Base-by-base conservation (phyloP, 2,329 filamentous ascomycete genomes). In the Phyllosticta paracitricarpa region DNA sequence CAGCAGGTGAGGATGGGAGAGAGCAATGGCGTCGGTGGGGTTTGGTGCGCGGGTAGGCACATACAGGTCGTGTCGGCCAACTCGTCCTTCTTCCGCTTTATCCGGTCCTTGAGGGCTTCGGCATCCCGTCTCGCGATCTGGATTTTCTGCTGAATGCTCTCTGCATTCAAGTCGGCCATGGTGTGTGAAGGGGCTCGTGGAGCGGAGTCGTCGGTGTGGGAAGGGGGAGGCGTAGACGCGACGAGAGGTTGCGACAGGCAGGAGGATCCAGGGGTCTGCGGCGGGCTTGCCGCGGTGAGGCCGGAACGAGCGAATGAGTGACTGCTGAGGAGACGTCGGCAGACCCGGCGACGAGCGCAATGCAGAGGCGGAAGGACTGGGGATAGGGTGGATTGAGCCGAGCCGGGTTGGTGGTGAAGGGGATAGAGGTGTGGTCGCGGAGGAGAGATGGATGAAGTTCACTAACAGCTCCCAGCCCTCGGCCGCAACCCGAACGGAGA, bases 51-150 rank as follows among this genome's bases (percentile, higher is more conserved):
- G 19, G 57, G 19, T 64, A 52, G 59, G 62, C 62, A 78, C 93
- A 85, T 86, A 99, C 94, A 88, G 73, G 92, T 95, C 66, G 92
- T 96, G 78, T 99, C 94, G 75, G 93, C 93, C 70, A 99, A 85
- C 80, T 97, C 94, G 84, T 99, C 94, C 89, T 97, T 97, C 86
- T 96, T 96, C 79, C 92, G 87, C 88, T 97, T 97, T 85, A 97
- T 97, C 78, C 90, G 88, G 77, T 97, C 93, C 83, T 97, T 97
- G 70, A 97, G 82, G 59, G 89, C 92, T 82, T 97, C 94, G 71
- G 94, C 94, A 83, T 99, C 94, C 81, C 94, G 90, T 78, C 94
- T 87, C 75, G 94, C 93, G 79, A 92, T 89, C 83, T 97, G 93
- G 86, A 97, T 96, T 76, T 76, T 79, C 72, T 79, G 77, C 73